These are phyloP conservation scores for Ogataea ganodermae DNA, from an alignment of 805 yeast species.

Conservation along the genomic window DNA sequence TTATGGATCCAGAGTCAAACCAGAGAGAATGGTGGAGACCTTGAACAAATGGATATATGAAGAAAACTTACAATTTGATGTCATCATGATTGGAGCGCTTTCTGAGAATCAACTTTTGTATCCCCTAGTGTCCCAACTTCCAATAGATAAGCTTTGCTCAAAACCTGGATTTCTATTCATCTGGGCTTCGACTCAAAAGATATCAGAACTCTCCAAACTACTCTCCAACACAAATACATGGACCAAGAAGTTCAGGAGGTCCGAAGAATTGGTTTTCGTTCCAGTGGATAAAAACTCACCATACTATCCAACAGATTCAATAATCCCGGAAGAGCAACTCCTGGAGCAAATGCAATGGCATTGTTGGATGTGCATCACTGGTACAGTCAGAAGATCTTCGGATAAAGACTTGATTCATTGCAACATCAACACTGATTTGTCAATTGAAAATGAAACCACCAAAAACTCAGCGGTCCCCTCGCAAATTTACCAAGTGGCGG, in stretches of 20 bases:
- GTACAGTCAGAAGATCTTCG: slow-evolving; percentile 83
- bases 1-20: slow-evolving; percentile 60
- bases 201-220: slow-evolving; percentile 59
- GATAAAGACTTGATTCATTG: slow-evolving; percentile 88
- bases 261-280: slow-evolving; percentile 85
- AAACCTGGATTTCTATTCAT: slow-evolving; percentile 85
- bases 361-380: slow-evolving; percentile 97
- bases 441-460: slow-evolving; percentile 55
- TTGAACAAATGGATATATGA: slow-evolving; percentile 62
- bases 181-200: slow-evolving; percentile 82
- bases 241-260: slow-evolving; percentile 73
- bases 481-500: slow-evolving; percentile 77
- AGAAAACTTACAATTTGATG: slow-evolving; percentile 72
- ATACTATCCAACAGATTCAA: slow-evolving; percentile 59
- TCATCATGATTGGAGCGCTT: slow-evolving; percentile 87
- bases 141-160: slow-evolving; percentile 71
- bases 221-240: slow-evolving; percentile 41
- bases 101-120: slow-evolving; percentile 70
- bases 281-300: slow-evolving; percentile 68
- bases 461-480: slow-evolving; percentile 63
- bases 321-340: slow-evolving; percentile 46
- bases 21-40: slow-evolving; percentile 55
- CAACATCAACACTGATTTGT: slow-evolving; percentile 86
- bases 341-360: slow-evolving; percentile 87
- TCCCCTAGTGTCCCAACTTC: slow-evolving; percentile 63